phyloP scores from a whole-genome alignment of 768 basidiomycete species.

The Neoboletus magnificus region DNA sequence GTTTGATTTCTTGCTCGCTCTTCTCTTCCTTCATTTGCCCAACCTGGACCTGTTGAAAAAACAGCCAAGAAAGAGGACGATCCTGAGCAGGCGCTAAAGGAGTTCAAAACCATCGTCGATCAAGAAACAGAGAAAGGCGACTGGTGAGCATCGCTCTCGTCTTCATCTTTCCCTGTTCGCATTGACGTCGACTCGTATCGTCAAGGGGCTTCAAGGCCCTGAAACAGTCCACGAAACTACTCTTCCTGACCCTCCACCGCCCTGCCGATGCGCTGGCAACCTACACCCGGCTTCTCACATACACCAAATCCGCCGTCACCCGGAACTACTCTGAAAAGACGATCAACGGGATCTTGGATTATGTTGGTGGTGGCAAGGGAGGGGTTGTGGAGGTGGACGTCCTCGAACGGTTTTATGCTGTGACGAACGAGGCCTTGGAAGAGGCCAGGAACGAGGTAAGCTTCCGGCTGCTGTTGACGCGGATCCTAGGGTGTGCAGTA shows the following conservation, averaged over 20 bases:
- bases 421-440: slow-evolving; percentile 81
- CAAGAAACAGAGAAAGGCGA: slow-evolving; percentile 92
- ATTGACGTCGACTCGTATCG: not conserved
- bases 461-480: not conserved
- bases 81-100: slow-evolving; percentile 86
- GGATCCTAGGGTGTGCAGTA: not conserved
- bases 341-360: slow-evolving; percentile 97
- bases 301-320: slow-evolving; percentile 94
- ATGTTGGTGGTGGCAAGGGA: slow-evolving; percentile 88
- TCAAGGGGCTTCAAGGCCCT: slow-evolving; percentile 97
- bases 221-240: slow-evolving; percentile 94
- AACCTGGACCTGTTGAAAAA: not conserved
- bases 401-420: slow-evolving; percentile 93
- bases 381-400: slow-evolving; percentile 78
- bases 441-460: slow-evolving; percentile 95
- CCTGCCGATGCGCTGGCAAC: slow-evolving; percentile 83
- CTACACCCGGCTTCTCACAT: slow-evolving; percentile 82
- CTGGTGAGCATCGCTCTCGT: slow-evolving; percentile 53
- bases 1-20: slow-evolving; percentile 24
- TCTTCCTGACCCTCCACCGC: slow-evolving; percentile 74
- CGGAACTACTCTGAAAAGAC: slow-evolving; percentile 97
- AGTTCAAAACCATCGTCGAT: slow-evolving; percentile 84
- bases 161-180: not conserved
- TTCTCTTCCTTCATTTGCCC: not conserved
- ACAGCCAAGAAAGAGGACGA: slow-evolving; percentile 92